Base-by-base conservation (phyloP, 192 early-diverging fungal species). In the Phlyctochytrium arcticum region DNA sequence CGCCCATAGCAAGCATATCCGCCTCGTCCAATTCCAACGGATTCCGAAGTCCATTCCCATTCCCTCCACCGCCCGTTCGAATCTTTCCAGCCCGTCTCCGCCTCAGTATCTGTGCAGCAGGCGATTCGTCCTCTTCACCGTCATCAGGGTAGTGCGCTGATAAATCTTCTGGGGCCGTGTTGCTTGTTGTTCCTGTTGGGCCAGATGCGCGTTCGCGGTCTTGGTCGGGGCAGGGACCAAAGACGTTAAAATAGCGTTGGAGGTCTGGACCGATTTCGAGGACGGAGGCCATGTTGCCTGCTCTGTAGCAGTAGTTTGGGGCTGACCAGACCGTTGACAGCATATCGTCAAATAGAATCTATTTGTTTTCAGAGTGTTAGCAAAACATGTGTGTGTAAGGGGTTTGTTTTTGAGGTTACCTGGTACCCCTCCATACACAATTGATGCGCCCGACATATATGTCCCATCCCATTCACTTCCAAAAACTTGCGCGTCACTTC, bases 311-410 rank as follows among this genome's bases (percentile, higher is more conserved):
- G 65, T 94, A 93, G 54, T 66, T 66, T 3, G 88, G 88, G 15
- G 90, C 90, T 24, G 88, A 91, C 91, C 91, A 94, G 2, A 94
- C 92, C 3, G 91, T 94, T 9, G 85, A 88, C 10, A 94, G 82
- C 57, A 85, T 83, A 55, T 92, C 88, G 63, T 92, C 90, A 74
- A 89, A 92, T 19, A 92, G 72, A 23, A 91, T 90, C 78, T 91
- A 19, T 24, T 42, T 34, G 60, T n/a, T 60, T 6, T 67, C 15
- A 27, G 2, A 68, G 27, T 24, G 24, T n/a, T n/a, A n/a, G n/a
- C n/a, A n/a, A n/a, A n/a, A n/a, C n/a, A n/a, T n/a, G n/a, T n/a
- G n/a, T n/a, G n/a, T n/a, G n/a, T n/a, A n/a, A n/a, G n/a, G n/a
- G n/a, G n/a, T n/a, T n/a, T n/a, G n/a, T n/a, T n/a, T n/a, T n/a